A percentile compares a stretch with the other conserved stretches of the same genome.
Evolutionary conservation across 2,329 filamentous ascomycete species (phyloP).

Genomic region (Beauveria bassiana): DNA sequence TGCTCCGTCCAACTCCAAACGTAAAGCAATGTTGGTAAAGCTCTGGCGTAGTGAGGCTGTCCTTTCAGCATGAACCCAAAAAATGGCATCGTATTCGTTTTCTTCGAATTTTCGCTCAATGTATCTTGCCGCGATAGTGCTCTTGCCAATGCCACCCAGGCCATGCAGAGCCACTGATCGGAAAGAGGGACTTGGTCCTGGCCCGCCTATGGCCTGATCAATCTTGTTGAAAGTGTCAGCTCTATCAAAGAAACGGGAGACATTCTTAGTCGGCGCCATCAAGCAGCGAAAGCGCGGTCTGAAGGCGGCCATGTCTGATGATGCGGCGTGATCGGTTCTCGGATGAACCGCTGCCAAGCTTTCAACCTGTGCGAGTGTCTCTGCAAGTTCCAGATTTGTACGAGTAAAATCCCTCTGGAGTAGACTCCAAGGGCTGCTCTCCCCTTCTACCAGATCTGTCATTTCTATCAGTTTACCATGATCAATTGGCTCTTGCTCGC

Average conservation of each 20-base stretch:
- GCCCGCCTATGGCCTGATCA: neutral
- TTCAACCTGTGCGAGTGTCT: neutral
- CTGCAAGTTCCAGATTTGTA: neutral
- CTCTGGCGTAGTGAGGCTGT: neutral
- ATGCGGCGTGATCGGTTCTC: neutral
- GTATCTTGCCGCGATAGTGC: neutral
- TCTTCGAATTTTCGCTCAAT: neutral
- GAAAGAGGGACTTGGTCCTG: neutral
- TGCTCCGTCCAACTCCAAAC: neutral
- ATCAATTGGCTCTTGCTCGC: no score
- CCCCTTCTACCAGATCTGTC: neutral
- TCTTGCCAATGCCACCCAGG: neutral
- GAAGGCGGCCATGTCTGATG: no score
- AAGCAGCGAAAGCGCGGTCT: neutral
- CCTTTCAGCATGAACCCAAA: neutral
- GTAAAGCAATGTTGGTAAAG: neutral
- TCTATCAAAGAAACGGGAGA: neutral
- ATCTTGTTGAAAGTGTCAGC: neutral
- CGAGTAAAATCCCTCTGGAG: neutral
- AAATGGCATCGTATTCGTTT: neutral
- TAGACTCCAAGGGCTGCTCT: neutral
- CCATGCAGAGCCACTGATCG: neutral
- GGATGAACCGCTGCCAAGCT: neutral
- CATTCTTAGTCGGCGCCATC: neutral
- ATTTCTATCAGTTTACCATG: no score